Conservation (phyloP, 2,329 filamentous ascomycete genomes). For the Trichoderma sp. region DNA sequence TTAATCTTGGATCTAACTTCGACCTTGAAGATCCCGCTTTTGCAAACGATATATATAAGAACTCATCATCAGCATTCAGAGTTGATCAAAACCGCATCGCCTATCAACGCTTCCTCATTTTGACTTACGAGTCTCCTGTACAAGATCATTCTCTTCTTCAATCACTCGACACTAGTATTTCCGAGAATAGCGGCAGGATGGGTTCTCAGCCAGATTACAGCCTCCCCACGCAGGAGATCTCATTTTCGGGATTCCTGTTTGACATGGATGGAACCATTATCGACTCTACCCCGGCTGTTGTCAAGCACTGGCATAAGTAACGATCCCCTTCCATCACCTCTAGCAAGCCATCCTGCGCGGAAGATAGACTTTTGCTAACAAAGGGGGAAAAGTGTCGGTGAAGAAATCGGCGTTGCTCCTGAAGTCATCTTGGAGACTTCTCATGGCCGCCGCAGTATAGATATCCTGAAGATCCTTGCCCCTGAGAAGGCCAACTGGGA, state of each 20-base stretch:
- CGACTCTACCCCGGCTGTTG: slow-evolving; percentile 74
- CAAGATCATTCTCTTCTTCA: background rate
- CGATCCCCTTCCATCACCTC: slow-evolving; percentile 27
- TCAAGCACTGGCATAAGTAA: slow-evolving; percentile 75
- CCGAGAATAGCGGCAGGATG: slow-evolving; percentile 30
- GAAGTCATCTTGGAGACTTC: slow-evolving; percentile 84
- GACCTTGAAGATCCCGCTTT: background rate
- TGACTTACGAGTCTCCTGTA: background rate
- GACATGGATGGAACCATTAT: slow-evolving; percentile 86
- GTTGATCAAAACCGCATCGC: background rate
- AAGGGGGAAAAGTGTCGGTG: slow-evolving; percentile 62
- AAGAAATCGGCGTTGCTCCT: slow-evolving; percentile 82
- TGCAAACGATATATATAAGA: background rate
- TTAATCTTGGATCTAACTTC: background rate
- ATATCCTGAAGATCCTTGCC: slow-evolving; percentile 76
- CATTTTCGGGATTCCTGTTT: slow-evolving; percentile 62
- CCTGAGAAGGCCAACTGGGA: slow-evolving; percentile 90
- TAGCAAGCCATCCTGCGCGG: background rate
- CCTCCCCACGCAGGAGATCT: slow-evolving; percentile 47
- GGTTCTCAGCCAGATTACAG: slow-evolving; percentile 41
- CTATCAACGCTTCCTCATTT: background rate
- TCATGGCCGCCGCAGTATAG: slow-evolving; percentile 87
- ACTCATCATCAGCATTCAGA: background rate
- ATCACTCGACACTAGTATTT: background rate
- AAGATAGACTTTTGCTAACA: background rate